A percentile compares a stretch with the other conserved stretches of the same genome.
Evolutionary conservation across 1,284 basidiomycete species (phyloP).

Genomic region (Tilletia horrida): DNA sequence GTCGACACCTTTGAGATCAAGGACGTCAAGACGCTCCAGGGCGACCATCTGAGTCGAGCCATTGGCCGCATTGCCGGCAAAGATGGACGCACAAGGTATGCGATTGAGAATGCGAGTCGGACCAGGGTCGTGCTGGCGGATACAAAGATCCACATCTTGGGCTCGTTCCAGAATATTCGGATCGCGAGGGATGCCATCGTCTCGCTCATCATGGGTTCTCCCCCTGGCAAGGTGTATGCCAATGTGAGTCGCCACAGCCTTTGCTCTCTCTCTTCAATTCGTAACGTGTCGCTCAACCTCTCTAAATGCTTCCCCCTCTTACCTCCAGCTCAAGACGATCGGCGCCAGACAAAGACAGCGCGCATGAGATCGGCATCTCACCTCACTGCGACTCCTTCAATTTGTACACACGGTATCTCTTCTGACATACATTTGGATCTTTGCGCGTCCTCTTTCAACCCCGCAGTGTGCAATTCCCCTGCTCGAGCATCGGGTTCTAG

Average conservation of each 20-base stretch:
- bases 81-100: conserved; percentile 96
- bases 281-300: too few relatives aligned
- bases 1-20: conserved; percentile 97
- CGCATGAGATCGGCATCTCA: conserved; percentile 49
- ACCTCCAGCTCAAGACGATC: conserved; percentile 74
- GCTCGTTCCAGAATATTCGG: conserved; percentile 95
- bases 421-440: too few relatives aligned
- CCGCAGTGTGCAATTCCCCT: too few relatives aligned
- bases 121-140: conserved; percentile 95
- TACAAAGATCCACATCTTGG: conserved; percentile 91
- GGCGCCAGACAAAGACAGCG: conserved; percentile 89
- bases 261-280: neutral
- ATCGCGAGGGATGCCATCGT: conserved; percentile 93
- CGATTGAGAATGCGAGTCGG: conserved; percentile 92
- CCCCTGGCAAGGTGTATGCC: conserved; percentile 91
- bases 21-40: conserved; percentile 95
- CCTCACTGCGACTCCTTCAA: conserved; percentile 1
- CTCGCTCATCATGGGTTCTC: conserved; percentile 87
- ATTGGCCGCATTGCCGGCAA: conserved; percentile 98
- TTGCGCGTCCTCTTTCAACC: too few relatives aligned
- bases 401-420: too few relatives aligned
- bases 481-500: too few relatives aligned
- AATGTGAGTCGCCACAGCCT: conserved; percentile 34
- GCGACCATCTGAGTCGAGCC: conserved; percentile 90
- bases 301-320: neutral